phyloP scores from a whole-genome alignment of 176 grass and related monocot genomes.

The Bonia amplexicaulis region DNA sequence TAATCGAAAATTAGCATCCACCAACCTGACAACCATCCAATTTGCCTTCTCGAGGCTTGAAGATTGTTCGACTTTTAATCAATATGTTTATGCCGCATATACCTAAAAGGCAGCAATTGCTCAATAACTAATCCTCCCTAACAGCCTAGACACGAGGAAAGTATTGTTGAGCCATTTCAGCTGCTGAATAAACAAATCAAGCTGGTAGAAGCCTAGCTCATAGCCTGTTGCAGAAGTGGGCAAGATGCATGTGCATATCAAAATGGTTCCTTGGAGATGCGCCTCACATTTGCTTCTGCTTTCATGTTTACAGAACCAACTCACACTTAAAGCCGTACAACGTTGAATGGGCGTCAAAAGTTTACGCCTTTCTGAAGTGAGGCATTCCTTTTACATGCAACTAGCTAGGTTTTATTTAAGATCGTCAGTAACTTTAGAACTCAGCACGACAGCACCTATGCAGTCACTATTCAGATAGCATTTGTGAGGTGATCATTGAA shows the following conservation, averaged over 20 bases:
- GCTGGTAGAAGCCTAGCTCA: constrained; percentile 13
- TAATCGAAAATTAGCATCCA: constrained; percentile 27
- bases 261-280: constrained; percentile 21
- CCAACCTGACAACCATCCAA: constrained; percentile 19
- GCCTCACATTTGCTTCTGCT: constrained; percentile 19
- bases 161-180: constrained; percentile 11
- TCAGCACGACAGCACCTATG: not conserved
- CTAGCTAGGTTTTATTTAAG: not conserved
- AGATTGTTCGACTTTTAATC: not conserved
- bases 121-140: constrained; percentile 25
- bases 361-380: not conserved
- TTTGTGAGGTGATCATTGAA: not conserved
- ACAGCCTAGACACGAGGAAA: constrained; percentile 11
- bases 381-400: not conserved
- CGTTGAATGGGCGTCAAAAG: not conserved
- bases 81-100: not conserved
- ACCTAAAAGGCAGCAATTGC: constrained; percentile 29
- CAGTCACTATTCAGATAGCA: not conserved
- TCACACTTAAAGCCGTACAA: not conserved
- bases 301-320: constrained; percentile 26
- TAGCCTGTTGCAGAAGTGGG: constrained; percentile 31
- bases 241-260: constrained; percentile 26
- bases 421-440: not conserved
- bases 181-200: constrained; percentile 21
- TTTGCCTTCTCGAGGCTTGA: not conserved